A percentile compares a stretch with the other conserved stretches of the same genome.
Conservation (phyloP, 306 rosid species). For the Vigna reflexopilosa region DNA sequence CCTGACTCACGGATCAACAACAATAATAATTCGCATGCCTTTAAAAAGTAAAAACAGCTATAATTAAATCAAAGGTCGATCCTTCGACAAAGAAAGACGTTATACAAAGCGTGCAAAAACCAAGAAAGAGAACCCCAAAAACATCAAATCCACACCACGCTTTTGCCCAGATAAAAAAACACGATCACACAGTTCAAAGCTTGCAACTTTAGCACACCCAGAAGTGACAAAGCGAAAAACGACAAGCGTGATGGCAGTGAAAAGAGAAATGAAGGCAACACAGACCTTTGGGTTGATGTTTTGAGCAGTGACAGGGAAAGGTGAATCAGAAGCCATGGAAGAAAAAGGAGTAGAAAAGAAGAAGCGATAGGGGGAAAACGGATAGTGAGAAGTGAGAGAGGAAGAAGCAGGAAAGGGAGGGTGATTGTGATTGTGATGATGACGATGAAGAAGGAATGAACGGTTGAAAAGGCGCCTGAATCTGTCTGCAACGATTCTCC, state of each 20-base stretch:
- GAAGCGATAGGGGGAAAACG: constrained; percentile 49
- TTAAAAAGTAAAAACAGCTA: not conserved
- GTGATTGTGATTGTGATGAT: not conserved
- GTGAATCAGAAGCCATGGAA: constrained; percentile 51
- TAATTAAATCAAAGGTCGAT: constrained; percentile 18
- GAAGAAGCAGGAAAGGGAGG: not conserved
- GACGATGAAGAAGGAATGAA: constrained; percentile 34
- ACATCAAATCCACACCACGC: not conserved
- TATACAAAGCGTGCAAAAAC: not conserved
- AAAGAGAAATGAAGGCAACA: not conserved
- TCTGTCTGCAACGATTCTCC: constrained; percentile 70
- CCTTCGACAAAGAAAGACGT: constrained; percentile 18
- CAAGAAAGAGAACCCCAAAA: constrained; percentile 29
- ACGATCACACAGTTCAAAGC: constrained; percentile 37
- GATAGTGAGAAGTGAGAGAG: not conserved
- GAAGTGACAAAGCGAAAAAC: not conserved
- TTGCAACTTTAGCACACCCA: not conserved
- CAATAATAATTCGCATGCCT: constrained; percentile 9
- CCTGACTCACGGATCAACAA: constrained; percentile 23
- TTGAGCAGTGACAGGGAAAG: constrained; percentile 54
- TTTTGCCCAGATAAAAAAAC: not conserved
- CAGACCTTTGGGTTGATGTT: constrained; percentile 83
- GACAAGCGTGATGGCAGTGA: constrained; percentile 4
- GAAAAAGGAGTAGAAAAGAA: constrained; percentile 46
- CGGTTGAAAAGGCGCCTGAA: constrained; percentile 51